Base-by-base conservation (phyloP, 2,329 filamentous ascomycete genomes). In the Pyrenochaeta sp. region DNA sequence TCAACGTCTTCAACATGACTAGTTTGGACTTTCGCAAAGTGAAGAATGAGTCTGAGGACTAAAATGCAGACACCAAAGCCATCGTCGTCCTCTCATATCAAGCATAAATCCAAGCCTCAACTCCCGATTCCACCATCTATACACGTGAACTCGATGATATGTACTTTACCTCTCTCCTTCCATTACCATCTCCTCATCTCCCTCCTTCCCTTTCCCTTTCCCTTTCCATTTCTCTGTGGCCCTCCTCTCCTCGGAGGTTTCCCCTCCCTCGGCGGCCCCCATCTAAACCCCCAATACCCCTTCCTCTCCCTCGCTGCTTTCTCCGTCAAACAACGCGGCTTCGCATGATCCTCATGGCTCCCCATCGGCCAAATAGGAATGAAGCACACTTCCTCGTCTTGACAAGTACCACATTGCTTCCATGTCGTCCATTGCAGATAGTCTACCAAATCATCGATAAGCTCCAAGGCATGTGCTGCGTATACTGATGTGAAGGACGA, bases 351-450 rank as follows among this genome's bases (percentile, higher is more conserved):
- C 27, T 85, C 79, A 0, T 76, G 67, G 0, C 75, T 79, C 0
- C 87, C 87, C 69, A 82, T 78, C 0, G 87, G 88, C 87, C 87
- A 90, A 67, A 90, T 88, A 1, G 86, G 86, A n/a, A 89, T 78
- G 45, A 86, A 82, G 59, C 87, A 87, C 2, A 88, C 72, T 72
- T 90, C 83, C 44, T 85, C 80, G 7, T 79, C 77, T 0, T 66
- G 72, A 67, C 88, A 90, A 0, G 80, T 78, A 6, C 79, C 76
- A 50, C 86, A 86, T 49, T 82, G 79, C 64, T 85, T 88, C 86
- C 86, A 90, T 0, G 75, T 80, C 3, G 85, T 81, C 88, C 88
- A 90, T 6, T 79, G 78, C 2, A 90, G 77, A 55, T 83, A 83
- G 1, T 73, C 59, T 22, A 84, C 80, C 15, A 90, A 68, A 0